Conservation (phyloP, 805 yeast genomes). For the Groenewaldozyma salmanticensis region DNA sequence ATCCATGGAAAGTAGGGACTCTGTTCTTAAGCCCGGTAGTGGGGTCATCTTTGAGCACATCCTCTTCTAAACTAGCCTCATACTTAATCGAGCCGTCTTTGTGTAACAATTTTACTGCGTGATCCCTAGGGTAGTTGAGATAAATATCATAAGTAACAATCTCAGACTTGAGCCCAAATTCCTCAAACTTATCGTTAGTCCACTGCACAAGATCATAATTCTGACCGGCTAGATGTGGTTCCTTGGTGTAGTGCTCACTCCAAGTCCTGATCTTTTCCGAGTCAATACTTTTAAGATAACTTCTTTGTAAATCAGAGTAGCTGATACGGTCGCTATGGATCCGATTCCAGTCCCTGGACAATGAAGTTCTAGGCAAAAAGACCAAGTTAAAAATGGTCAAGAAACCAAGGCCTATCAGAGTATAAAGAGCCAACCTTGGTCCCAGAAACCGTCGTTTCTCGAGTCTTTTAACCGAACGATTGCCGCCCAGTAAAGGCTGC, state of each 20-base stretch:
- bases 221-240: slow-evolving; percentile 46
- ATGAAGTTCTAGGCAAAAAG: slow-evolving; percentile 76
- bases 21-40: slow-evolving; percentile 37
- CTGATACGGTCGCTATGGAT: slow-evolving; percentile 59
- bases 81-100: slow-evolving; percentile 29
- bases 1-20: slow-evolving; percentile 69
- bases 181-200: slow-evolving; percentile 48
- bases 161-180: slow-evolving; percentile 46
- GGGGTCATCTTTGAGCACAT: slow-evolving; percentile 42
- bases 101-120: slow-evolving; percentile 37
- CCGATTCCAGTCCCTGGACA: slow-evolving; percentile 70
- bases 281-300: slow-evolving; percentile 37
- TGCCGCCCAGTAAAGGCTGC: slow-evolving; percentile 4
- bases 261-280: slow-evolving; percentile 37
- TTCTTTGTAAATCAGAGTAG: slow-evolving; percentile 57
- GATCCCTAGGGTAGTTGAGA: slow-evolving; percentile 52
- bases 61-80: slow-evolving; percentile 47
- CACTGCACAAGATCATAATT: slow-evolving; percentile 37
- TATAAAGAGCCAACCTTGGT: slow-evolving; percentile 9
- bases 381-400: slow-evolving; percentile 51
- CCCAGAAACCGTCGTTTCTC: slow-evolving; percentile 5
- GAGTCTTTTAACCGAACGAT: background rate
- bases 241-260: slow-evolving; percentile 42
- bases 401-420: slow-evolving; percentile 38
- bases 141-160: slow-evolving; percentile 54